phyloP scores from a whole-genome alignment of 139 green algal species.

The Pycnococcus provasolii region DNA sequence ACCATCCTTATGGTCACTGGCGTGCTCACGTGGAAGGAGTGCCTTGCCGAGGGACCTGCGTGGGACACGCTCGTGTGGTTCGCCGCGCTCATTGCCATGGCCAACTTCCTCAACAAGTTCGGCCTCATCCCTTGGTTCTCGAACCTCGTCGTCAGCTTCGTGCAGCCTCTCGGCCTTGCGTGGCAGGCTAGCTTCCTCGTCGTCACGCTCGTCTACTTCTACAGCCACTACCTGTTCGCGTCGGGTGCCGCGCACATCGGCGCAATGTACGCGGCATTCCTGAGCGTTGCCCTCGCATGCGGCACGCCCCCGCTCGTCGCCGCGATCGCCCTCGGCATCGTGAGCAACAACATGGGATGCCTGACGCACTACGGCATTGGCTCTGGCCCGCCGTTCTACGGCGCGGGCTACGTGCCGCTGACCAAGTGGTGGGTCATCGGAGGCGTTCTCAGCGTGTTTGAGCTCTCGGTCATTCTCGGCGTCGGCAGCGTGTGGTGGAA shows the following conservation, averaged over 20 bases:
- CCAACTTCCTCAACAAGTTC: conserved; percentile 92
- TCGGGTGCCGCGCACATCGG: conserved; percentile 96
- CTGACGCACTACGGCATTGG: conserved; percentile 98
- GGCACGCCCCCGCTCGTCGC: conserved; percentile 56
- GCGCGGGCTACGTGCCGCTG: conserved; percentile 70
- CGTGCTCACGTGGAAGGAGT: conserved; percentile 74
- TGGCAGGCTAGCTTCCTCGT: conserved; percentile 91
- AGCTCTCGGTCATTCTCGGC: conserved; percentile 85
- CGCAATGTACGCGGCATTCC: conserved; percentile 99
- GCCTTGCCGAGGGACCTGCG: conserved; percentile 47
- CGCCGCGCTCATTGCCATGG: conserved; percentile 97
- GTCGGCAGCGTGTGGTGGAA: conserved; percentile 89
- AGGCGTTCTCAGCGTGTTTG: conserved; percentile 82
- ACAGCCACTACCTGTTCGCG: conserved; percentile 99
- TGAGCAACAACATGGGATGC: conserved; percentile 97
- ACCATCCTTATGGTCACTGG: conserved; percentile 86
- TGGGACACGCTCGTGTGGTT: conserved; percentile 99
- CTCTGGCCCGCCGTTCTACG: conserved; percentile 90
- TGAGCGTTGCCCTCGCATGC: conserved; percentile 85
- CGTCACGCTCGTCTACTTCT: conserved; percentile 93
- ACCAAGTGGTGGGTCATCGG: conserved; percentile 84
- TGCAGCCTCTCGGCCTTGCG: conserved; percentile 67
- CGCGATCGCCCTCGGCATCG: conserved; percentile 57
- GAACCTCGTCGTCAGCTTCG: conserved; percentile 49
- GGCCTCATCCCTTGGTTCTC: conserved; percentile 97